Percentiles rank a stretch among this genome's conserved stretches.
Conservation (phyloP, 805 yeast genomes). For the Maudiozyma pseudohumilis region DNA sequence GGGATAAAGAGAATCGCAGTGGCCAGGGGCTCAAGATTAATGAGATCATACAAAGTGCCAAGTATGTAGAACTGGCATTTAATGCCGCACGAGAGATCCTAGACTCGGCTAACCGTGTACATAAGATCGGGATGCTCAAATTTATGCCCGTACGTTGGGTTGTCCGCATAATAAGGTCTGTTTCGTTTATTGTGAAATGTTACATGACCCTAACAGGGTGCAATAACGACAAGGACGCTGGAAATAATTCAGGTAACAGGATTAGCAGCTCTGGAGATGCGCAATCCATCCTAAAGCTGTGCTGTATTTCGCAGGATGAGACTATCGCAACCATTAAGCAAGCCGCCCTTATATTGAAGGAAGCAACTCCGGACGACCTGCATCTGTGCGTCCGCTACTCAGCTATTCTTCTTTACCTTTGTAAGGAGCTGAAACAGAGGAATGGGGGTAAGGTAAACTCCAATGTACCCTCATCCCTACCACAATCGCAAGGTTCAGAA, state of each 20-base stretch:
- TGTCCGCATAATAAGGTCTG: constrained; percentile 74
- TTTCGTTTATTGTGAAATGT: constrained; percentile 83
- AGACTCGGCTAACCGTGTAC: constrained; percentile 59
- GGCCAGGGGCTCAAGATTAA: constrained; percentile 42
- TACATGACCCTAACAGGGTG: constrained; percentile 43
- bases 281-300: constrained; percentile 44
- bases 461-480: no score
- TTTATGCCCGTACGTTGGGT: constrained; percentile 93
- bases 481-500: no score
- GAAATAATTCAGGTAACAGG: no score
- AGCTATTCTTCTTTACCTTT: constrained; percentile 63
- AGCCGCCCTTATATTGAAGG: constrained; percentile 65
- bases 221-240: constrained; percentile 20
- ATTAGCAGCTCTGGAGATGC: constrained; percentile 32
- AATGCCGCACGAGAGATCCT: constrained; percentile 75
- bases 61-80: constrained; percentile 73
- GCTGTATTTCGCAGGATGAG: constrained; percentile 62
- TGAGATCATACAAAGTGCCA: constrained; percentile 62
- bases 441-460: no score
- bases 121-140: constrained; percentile 49
- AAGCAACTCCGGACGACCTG: constrained; percentile 81
- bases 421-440: constrained; percentile 59
- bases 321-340: constrained; percentile 55
- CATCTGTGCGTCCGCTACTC: constrained; percentile 77
- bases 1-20: constrained; percentile 5